Evolutionary conservation across 2,329 filamentous ascomycete species (phyloP).

Genomic region (Mariannaea sp.): DNA sequence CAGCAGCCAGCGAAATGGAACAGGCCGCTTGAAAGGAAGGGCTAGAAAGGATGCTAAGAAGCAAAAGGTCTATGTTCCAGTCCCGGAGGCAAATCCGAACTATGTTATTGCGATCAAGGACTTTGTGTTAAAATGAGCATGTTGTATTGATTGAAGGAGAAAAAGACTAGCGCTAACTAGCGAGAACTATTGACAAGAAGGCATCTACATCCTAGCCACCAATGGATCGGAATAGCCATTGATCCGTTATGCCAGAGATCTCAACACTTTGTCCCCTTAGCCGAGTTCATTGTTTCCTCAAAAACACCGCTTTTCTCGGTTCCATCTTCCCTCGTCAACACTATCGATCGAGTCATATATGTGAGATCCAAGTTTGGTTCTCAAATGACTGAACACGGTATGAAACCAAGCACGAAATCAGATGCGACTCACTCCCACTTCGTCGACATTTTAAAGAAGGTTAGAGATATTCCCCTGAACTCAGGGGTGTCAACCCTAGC

Average conservation of each 20-base stretch:
- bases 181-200: too few relatives aligned
- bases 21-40: slow-evolving; percentile 12
- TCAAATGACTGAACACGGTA: slow-evolving; percentile 25
- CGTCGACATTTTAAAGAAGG: slow-evolving; percentile 42
- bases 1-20: not conserved
- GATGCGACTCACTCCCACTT: slow-evolving; percentile 43
- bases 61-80: not conserved
- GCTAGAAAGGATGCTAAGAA: slow-evolving; percentile 39
- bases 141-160: too few relatives aligned
- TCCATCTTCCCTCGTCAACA: slow-evolving; percentile 37
- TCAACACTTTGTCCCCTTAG: slow-evolving; percentile 41
- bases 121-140: too few relatives aligned
- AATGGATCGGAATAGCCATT: too few relatives aligned
- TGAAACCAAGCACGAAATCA: slow-evolving; percentile 21
- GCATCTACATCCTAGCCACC: too few relatives aligned
- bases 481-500: too few relatives aligned
- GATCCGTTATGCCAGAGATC: too few relatives aligned
- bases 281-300: slow-evolving; percentile 41
- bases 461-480: too few relatives aligned
- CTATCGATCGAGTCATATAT: slow-evolving; percentile 46
- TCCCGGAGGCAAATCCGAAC: not conserved
- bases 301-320: slow-evolving; percentile 33
- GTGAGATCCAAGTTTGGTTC: slow-evolving; percentile 38
- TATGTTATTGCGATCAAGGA: slow-evolving; percentile 41
- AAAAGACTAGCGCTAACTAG: too few relatives aligned